These are phyloP conservation scores for Colletotrichum sp. DNA, from an alignment of 2,329 filamentous ascomycete genomes.

Conservation along the genomic window DNA sequence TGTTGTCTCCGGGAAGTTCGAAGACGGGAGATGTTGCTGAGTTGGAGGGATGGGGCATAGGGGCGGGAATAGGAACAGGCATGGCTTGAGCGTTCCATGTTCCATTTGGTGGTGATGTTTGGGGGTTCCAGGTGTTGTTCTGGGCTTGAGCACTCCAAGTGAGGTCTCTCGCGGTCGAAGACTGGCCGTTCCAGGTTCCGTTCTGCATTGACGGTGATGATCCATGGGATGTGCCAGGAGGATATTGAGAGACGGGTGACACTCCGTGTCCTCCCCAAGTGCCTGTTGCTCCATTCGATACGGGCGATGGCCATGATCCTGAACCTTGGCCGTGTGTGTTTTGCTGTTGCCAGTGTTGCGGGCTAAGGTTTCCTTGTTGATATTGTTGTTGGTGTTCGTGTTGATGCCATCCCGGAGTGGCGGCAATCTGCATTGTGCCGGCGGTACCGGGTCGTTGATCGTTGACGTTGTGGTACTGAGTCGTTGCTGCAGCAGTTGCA, in stretches of 20 bases:
- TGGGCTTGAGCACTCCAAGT: background rate
- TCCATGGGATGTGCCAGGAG: background rate
- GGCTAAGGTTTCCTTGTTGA: background rate
- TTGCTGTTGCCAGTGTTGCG: constrained; percentile 7
- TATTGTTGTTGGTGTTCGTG: constrained; percentile 4
- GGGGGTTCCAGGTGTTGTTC: background rate
- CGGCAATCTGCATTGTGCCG: background rate
- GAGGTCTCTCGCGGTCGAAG: background rate
- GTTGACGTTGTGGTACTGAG: background rate
- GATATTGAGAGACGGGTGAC: constrained; percentile 9
- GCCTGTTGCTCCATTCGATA: background rate
- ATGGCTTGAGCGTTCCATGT: constrained; percentile 3
- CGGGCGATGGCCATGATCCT: constrained; percentile 11
- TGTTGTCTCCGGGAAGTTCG: constrained; percentile 12
- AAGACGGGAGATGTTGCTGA: constrained; percentile 4
- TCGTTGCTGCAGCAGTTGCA: background rate
- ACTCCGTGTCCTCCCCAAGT: background rate
- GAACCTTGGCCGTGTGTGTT: background rate
- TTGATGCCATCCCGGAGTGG: background rate
- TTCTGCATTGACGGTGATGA: background rate
- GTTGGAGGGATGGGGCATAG: background rate
- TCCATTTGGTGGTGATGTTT: background rate
- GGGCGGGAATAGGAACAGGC: background rate
- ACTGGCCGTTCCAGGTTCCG: background rate
- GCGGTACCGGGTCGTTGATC: background rate